phyloP scores from a whole-genome alignment of 2,329 filamentous ascomycete species.

The Aspergillus alliaceus region DNA sequence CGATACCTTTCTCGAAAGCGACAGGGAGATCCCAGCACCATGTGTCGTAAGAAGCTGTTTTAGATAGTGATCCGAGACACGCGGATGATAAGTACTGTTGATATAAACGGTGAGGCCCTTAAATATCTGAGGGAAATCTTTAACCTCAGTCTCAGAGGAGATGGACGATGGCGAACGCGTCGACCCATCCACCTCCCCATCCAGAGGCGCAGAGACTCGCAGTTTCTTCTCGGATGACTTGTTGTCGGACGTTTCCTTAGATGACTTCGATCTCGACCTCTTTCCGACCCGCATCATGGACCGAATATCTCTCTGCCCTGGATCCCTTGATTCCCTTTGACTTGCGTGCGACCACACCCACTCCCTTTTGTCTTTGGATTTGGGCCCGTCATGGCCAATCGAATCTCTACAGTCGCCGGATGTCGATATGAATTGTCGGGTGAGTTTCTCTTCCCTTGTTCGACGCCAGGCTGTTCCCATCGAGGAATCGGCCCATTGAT shows the following conservation, averaged over 20 bases:
- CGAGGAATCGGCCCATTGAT: slow-evolving; percentile 73
- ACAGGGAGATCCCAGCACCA: slow-evolving; percentile 70
- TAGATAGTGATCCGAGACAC: slow-evolving; percentile 81
- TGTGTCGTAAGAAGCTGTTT: slow-evolving; percentile 75
- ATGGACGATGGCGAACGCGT: not conserved
- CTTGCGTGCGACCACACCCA: slow-evolving; percentile 10
- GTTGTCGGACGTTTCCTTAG: not conserved
- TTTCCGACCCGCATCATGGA: slow-evolving; percentile 25
- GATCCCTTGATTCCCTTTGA: slow-evolving; percentile 40
- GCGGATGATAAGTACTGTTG: slow-evolving; percentile 80
- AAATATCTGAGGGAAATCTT: slow-evolving; percentile 57
- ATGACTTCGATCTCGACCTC: not conserved
- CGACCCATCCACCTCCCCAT: not conserved
- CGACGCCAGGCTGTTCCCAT: slow-evolving; percentile 69
- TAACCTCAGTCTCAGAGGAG: not conserved
- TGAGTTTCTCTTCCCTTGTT: slow-evolving; percentile 67
- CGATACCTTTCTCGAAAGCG: slow-evolving; percentile 73
- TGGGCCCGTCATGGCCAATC: no score
- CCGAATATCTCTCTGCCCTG: slow-evolving; percentile 42
- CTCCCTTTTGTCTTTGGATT: slow-evolving; percentile 1
- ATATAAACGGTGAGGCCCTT: slow-evolving; percentile 74
- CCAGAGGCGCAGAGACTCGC: not conserved
- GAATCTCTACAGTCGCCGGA: slow-evolving; percentile 61
- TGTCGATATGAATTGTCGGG: slow-evolving; percentile 65
- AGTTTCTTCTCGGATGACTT: slow-evolving; percentile 5